These are phyloP conservation scores for Microthyrium microscopicum DNA, from an alignment of 2,329 filamentous ascomycete species.

Conservation along the genomic window DNA sequence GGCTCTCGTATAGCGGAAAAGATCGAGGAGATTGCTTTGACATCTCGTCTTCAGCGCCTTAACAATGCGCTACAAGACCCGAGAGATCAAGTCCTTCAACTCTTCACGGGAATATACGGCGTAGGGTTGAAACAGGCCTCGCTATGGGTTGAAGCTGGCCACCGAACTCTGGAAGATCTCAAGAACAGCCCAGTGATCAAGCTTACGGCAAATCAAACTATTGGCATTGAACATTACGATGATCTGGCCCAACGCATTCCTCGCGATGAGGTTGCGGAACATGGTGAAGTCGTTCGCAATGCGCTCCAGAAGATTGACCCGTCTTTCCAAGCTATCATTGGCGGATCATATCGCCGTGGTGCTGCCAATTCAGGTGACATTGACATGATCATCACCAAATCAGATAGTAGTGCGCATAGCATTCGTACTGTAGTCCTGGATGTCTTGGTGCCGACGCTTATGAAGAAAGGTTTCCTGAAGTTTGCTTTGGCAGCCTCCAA, in stretches of 20 bases:
- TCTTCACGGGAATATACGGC: slow-evolving; percentile 66
- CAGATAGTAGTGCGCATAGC: slow-evolving; percentile 37
- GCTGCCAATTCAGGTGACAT: slow-evolving; percentile 61
- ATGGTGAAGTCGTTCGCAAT: slow-evolving; percentile 47
- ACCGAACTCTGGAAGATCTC: slow-evolving; percentile 59
- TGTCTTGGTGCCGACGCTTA: slow-evolving; percentile 45
- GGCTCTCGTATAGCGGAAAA: slow-evolving; percentile 62
- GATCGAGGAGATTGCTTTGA: slow-evolving; percentile 76
- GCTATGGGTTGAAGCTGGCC: slow-evolving; percentile 61
- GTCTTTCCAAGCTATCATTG: slow-evolving; percentile 52
- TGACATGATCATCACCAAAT: slow-evolving; percentile 66
- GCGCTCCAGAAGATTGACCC: slow-evolving; percentile 45
- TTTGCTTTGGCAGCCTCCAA: slow-evolving; percentile 45
- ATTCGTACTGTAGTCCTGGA: slow-evolving; percentile 47
- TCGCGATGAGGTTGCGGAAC: slow-evolving; percentile 53
- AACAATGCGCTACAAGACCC: slow-evolving; percentile 54
- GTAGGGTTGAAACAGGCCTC: slow-evolving; percentile 54
- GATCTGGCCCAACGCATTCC: slow-evolving; percentile 70
- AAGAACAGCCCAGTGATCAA: slow-evolving; percentile 35
- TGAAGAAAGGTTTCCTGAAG: slow-evolving; percentile 47
- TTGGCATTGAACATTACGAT: slow-evolving; percentile 64
- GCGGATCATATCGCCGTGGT: slow-evolving; percentile 75
- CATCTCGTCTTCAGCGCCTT: slow-evolving; percentile 52
- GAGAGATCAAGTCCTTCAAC: slow-evolving; percentile 44
- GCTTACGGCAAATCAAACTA: slow-evolving; percentile 50